Conservation (phyloP, 148 eudicot species). For the Chenopodium album region DNA sequence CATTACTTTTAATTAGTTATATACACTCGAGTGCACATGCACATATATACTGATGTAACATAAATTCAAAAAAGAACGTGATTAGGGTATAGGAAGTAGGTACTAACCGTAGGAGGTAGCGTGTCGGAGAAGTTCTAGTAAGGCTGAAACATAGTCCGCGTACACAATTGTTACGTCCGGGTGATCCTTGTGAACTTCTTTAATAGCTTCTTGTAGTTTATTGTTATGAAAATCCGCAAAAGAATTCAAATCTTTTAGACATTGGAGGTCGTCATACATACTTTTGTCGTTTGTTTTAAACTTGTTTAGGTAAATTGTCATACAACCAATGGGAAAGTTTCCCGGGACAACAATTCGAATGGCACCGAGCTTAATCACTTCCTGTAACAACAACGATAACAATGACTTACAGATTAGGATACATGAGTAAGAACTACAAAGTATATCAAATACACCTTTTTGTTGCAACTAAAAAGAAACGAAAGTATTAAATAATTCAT, state of each 20-base stretch:
- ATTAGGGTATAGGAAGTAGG: neutral
- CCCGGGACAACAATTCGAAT: slow-evolving; percentile 35
- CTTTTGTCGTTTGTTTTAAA: slow-evolving; percentile 18
- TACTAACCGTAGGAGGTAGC: slow-evolving; percentile 29
- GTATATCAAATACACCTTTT: too few species aligned
- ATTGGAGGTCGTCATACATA: slow-evolving; percentile 31
- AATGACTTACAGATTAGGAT: too few species aligned
- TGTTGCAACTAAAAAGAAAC: too few species aligned
- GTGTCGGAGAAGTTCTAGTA: slow-evolving; percentile 20
- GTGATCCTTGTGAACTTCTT: slow-evolving; percentile 22
- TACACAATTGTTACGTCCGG: slow-evolving; percentile 28
- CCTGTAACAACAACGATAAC: slow-evolving; percentile 17
- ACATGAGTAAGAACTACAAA: too few species aligned
- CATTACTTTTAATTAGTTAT: too few species aligned
- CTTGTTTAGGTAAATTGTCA: slow-evolving; percentile 19
- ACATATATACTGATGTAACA: neutral
- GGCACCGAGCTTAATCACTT: slow-evolving; percentile 37
- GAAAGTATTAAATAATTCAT: neutral
- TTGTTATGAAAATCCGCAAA: slow-evolving; percentile 27
- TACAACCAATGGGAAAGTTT: slow-evolving; percentile 39
- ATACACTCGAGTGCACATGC: neutral
- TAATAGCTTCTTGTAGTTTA: slow-evolving; percentile 21
- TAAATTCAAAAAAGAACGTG: neutral
- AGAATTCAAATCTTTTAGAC: slow-evolving; percentile 28
- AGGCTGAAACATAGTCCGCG: slow-evolving; percentile 28